A percentile compares a stretch with the other conserved stretches of the same genome.
Conservation (phyloP, 2,329 filamentous ascomycete species). For the Pyrenophora teres region DNA sequence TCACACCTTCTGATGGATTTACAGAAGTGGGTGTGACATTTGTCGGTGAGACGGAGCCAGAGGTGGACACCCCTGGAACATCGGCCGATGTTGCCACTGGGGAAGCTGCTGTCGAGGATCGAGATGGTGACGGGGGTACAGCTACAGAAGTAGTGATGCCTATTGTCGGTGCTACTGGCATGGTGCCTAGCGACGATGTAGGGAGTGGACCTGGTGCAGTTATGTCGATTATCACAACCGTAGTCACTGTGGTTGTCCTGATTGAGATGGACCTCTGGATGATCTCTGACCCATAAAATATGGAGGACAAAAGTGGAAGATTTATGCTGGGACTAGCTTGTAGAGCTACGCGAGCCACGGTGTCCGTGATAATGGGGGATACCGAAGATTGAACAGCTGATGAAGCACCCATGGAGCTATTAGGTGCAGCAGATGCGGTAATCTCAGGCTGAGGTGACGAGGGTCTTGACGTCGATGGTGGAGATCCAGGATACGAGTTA, state of each 20-base stretch:
- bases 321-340: conserved; percentile 2
- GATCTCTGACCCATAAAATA: neutral
- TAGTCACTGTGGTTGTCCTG: neutral
- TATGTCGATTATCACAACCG: neutral
- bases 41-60: neutral
- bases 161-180: neutral
- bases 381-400: neutral
- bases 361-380: neutral
- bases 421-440: neutral
- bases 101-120: neutral
- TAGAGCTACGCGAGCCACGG: neutral
- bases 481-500: neutral
- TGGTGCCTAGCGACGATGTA: neutral
- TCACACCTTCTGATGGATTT: neutral
- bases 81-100: neutral
- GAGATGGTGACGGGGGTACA: neutral
- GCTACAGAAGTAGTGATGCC: neutral
- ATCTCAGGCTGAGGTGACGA: neutral
- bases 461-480: neutral
- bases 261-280: neutral
- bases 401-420: neutral
- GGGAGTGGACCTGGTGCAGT: neutral
- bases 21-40: neutral
- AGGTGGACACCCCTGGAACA: neutral
- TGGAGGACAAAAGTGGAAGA: conserved; percentile 8